These are phyloP conservation scores for Luffa acutangula DNA, from an alignment of 306 rosid species.

Conservation along the genomic window DNA sequence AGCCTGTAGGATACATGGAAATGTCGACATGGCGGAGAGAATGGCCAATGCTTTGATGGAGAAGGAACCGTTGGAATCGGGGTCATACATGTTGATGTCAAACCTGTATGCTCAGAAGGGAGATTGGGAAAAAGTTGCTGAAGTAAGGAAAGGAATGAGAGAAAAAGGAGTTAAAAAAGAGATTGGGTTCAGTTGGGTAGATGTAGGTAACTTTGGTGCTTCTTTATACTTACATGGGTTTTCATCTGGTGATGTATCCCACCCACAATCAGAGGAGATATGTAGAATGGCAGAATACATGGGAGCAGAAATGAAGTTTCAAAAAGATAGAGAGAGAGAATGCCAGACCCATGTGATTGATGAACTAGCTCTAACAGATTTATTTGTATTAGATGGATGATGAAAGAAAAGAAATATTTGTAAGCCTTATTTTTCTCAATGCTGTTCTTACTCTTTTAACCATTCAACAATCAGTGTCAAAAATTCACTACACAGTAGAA, in stretches of 20 bases:
- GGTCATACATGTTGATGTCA: constrained; percentile 56
- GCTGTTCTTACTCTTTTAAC: not conserved
- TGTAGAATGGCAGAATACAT: constrained; percentile 45
- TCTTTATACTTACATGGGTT: constrained; percentile 58
- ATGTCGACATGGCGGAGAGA: constrained; percentile 66
- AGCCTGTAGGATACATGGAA: constrained; percentile 56
- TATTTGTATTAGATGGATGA: not conserved
- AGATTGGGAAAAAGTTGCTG: constrained; percentile 73
- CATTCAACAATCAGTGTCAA: not conserved
- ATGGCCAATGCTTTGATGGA: constrained; percentile 33
- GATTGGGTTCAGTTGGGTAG: constrained; percentile 79
- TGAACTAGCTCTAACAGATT: not conserved
- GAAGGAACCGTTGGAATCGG: constrained; percentile 62
- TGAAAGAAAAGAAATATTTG: not conserved
- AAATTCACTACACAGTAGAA: not conserved
- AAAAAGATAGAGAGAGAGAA: constrained; percentile 24
- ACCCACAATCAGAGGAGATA: constrained; percentile 46
- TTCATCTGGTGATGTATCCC: constrained; percentile 69
- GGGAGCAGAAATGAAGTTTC: constrained; percentile 51
- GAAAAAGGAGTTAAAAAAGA: constrained; percentile 62
- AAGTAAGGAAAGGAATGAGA: constrained; percentile 64
- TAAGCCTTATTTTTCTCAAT: not conserved
- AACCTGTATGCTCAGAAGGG: constrained; percentile 77
- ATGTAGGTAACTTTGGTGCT: constrained; percentile 36
- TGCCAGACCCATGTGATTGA: not conserved